A percentile compares a stretch with the other conserved stretches of the same genome.
These are phyloP conservation scores for Ophidiomyces ophidiicola DNA, from an alignment of 2,329 filamentous ascomycete species.

Conservation along the genomic window DNA sequence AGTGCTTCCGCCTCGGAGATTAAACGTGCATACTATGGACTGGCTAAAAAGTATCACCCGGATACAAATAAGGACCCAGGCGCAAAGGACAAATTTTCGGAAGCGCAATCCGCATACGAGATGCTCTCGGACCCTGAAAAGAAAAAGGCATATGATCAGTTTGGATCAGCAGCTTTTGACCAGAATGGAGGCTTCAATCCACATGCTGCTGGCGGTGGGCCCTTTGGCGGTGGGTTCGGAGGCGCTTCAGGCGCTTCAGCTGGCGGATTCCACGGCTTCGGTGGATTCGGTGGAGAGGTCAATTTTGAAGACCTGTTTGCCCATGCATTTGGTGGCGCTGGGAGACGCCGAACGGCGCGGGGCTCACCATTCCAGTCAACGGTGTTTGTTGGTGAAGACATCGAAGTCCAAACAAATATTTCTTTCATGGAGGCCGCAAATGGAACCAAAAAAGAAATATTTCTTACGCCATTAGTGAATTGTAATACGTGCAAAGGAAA, in stretches of 20 bases:
- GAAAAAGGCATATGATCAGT: conserved; percentile 82
- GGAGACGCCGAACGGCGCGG: conserved; percentile 42
- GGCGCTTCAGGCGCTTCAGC: conserved; percentile 41
- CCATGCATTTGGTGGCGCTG: conserved; percentile 58
- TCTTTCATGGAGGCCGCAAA: conserved; percentile 95
- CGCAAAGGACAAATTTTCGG: conserved; percentile 91
- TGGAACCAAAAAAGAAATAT: conserved; percentile 77
- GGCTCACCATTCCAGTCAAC: conserved; percentile 65
- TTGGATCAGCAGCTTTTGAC: conserved; percentile 66
- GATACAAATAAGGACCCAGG: conserved; percentile 91
- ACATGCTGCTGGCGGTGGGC: conserved; percentile 43
- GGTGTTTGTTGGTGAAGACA: conserved; percentile 83
- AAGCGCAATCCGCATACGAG: conserved; percentile 90
- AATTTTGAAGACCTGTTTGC: conserved; percentile 95
- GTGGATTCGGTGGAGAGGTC: conserved; percentile 67
- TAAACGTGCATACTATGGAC: conserved; percentile 95
- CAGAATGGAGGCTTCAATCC: conserved; percentile 65
- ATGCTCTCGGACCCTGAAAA: conserved; percentile 86
- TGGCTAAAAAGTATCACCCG: conserved; percentile 95
- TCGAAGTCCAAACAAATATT: conserved; percentile 85
- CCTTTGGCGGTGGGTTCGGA: conserved; percentile 47
- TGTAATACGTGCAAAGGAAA: conserved; percentile 75
- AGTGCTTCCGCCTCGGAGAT: conserved; percentile 73
- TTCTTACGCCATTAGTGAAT: conserved; percentile 64
- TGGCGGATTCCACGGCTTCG: conserved; percentile 48